Evolutionary conservation across 805 yeast genomes (phyloP).

Genomic region (Suhomyces xylopsoci): DNA sequence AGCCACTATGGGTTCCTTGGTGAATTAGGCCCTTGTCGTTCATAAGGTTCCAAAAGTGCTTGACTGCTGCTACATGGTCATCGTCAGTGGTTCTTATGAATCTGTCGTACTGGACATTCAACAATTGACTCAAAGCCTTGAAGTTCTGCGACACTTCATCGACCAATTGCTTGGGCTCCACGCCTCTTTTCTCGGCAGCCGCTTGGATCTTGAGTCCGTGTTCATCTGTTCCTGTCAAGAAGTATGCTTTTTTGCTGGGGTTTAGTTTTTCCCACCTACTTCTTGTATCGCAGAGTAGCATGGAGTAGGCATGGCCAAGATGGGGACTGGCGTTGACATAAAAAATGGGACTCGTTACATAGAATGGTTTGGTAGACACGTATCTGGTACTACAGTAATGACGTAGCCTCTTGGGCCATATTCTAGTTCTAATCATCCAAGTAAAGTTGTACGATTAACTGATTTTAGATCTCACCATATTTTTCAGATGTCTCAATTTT

Average conservation of each 20-base stretch:
- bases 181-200: slow-evolving; percentile 61
- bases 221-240: slow-evolving; percentile 95
- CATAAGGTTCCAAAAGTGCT: slow-evolving; percentile 66
- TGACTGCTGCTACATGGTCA: slow-evolving; percentile 70
- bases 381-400: not conserved
- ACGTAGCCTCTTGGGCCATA: not conserved
- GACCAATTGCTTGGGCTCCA: slow-evolving; percentile 63
- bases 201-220: slow-evolving; percentile 90
- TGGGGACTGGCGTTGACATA: slow-evolving; percentile 96
- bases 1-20: slow-evolving; percentile 82
- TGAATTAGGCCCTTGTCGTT: slow-evolving; percentile 63
- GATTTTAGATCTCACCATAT: not conserved
- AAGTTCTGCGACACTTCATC: slow-evolving; percentile 68
- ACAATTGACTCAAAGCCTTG: slow-evolving; percentile 54
- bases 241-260: slow-evolving; percentile 35
- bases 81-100: slow-evolving; percentile 88
- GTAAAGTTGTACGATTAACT: not conserved
- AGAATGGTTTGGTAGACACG: slow-evolving; percentile 29
- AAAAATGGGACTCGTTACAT: slow-evolving; percentile 88
- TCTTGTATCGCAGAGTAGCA: slow-evolving; percentile 77
- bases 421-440: not conserved
- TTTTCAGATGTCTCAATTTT: not conserved
- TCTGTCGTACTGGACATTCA: slow-evolving; percentile 61
- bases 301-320: slow-evolving; percentile 86
- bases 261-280: slow-evolving; percentile 63